A percentile compares a stretch with the other conserved stretches of the same genome.
Conservation (phyloP, 306 rosid species). For the Casuarina equisetifolia region DNA sequence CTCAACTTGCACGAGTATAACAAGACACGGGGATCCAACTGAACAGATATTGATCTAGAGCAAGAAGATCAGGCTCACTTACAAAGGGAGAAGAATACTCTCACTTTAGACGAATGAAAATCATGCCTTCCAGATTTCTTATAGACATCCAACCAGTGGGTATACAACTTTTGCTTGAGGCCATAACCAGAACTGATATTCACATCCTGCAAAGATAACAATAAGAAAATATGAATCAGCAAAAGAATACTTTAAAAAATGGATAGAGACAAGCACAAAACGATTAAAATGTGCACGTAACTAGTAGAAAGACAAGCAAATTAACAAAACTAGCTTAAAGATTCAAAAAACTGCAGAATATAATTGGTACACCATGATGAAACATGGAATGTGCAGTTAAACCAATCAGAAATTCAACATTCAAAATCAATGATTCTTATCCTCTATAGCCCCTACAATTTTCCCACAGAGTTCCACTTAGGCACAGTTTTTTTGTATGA, state of each 20-base stretch:
- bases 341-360: background rate
- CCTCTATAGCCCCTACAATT: background rate
- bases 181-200: slow-evolving; percentile 37
- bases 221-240: background rate
- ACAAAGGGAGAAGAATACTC: slow-evolving; percentile 74
- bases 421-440: background rate
- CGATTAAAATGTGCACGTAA: background rate
- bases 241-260: slow-evolving; percentile 14
- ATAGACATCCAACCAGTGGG: slow-evolving; percentile 79
- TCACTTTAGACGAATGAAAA: slow-evolving; percentile 59
- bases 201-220: slow-evolving; percentile 47
- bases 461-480: background rate
- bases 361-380: background rate
- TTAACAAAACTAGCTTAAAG: background rate
- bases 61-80: slow-evolving; percentile 39
- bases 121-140: slow-evolving; percentile 66
- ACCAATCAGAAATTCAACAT: background rate
- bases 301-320: background rate
- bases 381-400: background rate
- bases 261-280: slow-evolving; percentile 6
- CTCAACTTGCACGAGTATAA: slow-evolving; percentile 6
- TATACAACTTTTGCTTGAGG: slow-evolving; percentile 56
- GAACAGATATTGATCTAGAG: slow-evolving; percentile 15
- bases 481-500: background rate
- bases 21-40: slow-evolving; percentile 12